These are phyloP conservation scores for Mycena olivaceomarginata DNA, from an alignment of 768 basidiomycete genomes.

Conservation along the genomic window DNA sequence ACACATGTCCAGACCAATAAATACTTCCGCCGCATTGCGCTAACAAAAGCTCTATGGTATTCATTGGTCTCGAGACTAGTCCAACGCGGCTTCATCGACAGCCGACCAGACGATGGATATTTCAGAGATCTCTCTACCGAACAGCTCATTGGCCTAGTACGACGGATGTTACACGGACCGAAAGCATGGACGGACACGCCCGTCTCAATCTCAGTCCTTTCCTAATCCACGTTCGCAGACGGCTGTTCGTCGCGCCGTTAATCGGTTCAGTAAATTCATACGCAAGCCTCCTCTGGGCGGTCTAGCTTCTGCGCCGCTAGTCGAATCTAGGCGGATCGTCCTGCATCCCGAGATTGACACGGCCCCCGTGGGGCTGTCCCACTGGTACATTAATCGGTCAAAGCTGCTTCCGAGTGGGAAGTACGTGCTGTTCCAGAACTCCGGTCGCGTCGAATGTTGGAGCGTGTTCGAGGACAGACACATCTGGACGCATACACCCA, in stretches of 20 bases:
- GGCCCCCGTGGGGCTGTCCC: neutral
- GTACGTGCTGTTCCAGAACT: too few relatives aligned
- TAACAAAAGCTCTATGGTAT: too few relatives aligned
- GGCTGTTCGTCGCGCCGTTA: neutral
- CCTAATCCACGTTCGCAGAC: neutral
- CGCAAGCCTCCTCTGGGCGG: neutral
- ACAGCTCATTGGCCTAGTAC: too few relatives aligned
- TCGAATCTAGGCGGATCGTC: neutral
- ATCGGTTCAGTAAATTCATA: neutral
- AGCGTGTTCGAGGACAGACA: neutral
- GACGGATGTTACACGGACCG: too few relatives aligned
- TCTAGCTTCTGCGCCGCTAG: neutral
- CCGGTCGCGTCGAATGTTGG: too few relatives aligned
- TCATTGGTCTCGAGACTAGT: too few relatives aligned
- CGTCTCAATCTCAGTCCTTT: neutral
- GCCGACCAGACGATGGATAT: neutral
- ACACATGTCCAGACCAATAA: slow-evolving; percentile 7
- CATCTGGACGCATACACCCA: slow-evolving; percentile 21
- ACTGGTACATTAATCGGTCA: too few relatives aligned
- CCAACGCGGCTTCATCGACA: slow-evolving; percentile 14
- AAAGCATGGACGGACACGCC: too few relatives aligned
- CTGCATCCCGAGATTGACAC: neutral
- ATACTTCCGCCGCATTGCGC: slow-evolving; percentile 3
- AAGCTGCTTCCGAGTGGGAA: too few relatives aligned
- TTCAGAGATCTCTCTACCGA: neutral